Conservation (phyloP, 2,329 filamentous ascomycete species). For the Aspergillus puulaauensis region DNA sequence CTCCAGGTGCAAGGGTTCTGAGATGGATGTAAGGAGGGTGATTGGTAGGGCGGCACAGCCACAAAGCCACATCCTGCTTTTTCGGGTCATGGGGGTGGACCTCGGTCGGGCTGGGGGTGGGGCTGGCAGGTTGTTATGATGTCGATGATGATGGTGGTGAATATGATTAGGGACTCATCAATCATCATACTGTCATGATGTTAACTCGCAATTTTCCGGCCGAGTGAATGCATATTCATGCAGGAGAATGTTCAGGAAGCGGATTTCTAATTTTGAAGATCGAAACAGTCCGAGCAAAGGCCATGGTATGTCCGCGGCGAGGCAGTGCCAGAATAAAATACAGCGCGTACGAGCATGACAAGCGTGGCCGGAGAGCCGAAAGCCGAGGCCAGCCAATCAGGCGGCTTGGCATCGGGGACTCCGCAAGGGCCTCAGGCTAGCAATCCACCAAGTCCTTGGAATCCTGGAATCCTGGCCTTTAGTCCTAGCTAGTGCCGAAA, state of each 20-base stretch:
- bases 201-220: not conserved
- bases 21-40: not conserved
- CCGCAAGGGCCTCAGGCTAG: not conserved
- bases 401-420: not conserved
- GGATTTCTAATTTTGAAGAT: too few relatives aligned
- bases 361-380: not conserved
- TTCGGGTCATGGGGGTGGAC: not conserved
- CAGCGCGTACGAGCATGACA: not conserved
- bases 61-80: not conserved
- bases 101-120: not conserved
- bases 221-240: too few relatives aligned
- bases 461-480: not conserved
- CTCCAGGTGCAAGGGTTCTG: not conserved
- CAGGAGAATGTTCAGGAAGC: too few relatives aligned
- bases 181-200: not conserved
- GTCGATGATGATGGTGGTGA: not conserved
- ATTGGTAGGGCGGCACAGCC: not conserved
- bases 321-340: not conserved
- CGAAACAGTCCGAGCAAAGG: too few relatives aligned
- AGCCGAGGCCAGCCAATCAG: not conserved
- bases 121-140: not conserved
- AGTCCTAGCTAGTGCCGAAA: conserved; percentile 6
- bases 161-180: not conserved
- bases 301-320: too few relatives aligned
- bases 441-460: not conserved